These are phyloP conservation scores for Sarcodon sp. DNA, from an alignment of 768 basidiomycete genomes.

Conservation along the genomic window DNA sequence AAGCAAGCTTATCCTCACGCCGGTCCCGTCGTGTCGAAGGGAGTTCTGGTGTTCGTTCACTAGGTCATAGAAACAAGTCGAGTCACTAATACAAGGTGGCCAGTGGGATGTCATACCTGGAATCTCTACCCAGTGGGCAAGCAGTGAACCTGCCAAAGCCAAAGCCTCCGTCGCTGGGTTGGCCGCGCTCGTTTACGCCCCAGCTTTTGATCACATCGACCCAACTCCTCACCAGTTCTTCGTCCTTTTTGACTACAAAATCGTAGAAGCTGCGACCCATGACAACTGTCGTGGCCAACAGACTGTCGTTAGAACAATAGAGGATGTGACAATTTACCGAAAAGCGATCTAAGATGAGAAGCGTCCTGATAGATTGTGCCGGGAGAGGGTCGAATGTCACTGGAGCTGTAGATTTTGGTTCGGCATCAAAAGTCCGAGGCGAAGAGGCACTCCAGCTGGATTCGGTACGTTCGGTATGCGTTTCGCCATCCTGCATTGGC, in stretches of 20 bases:
- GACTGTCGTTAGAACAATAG: conserved; percentile 64
- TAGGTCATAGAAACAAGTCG: background rate
- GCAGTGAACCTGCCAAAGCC: conserved; percentile 65
- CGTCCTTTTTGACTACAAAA: conserved; percentile 54
- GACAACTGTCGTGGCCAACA: conserved; percentile 44
- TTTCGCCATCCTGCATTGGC: conserved; percentile 10
- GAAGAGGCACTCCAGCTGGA: no score
- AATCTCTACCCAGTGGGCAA: conserved; percentile 46
- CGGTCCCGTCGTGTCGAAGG: no score
- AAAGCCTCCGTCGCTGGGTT: conserved; percentile 77
- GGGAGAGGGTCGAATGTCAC: conserved; percentile 53
- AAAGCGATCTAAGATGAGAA: conserved; percentile 77
- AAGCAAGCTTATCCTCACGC: no score
- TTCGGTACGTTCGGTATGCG: no score
- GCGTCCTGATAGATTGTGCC: conserved; percentile 59
- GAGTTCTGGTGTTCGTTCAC: no score
- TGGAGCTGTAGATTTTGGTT: conserved; percentile 4
- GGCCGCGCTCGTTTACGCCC: conserved; percentile 77
- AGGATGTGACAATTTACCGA: conserved; percentile 48
- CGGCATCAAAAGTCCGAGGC: background rate
- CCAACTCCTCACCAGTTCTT: conserved; percentile 56
- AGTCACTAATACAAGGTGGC: background rate
- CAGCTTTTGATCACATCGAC: conserved; percentile 69
- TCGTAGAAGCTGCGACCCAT: conserved; percentile 65
- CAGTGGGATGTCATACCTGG: conserved; percentile 26